Base-by-base conservation (phyloP, 768 basidiomycete genomes). In the Pulveroboletus sp. region DNA sequence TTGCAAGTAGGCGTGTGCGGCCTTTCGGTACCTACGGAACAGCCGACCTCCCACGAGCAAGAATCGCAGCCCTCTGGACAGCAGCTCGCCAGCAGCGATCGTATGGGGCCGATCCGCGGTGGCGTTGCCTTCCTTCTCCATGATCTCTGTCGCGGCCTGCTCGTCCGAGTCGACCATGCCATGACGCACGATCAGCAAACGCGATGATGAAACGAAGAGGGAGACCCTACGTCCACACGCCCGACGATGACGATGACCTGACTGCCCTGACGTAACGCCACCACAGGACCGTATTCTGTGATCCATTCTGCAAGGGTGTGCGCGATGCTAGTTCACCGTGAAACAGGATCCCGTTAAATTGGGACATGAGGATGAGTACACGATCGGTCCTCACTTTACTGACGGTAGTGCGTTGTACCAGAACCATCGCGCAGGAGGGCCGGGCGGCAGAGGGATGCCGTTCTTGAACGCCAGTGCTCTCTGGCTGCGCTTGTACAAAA, bases 71-170 rank as follows among this genome's bases (percentile, higher is more conserved):
- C 77, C 77, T 5, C 80, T 78, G 0, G 76, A 78, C 0, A 83
- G 68, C 0, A 78, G 74, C 45, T 82, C 78, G 2, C 75, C 74
- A 0, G 78, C 80, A 0, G 82, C 73, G 34, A 83, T 78, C 47
- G 69, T 74, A 0, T 56, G 54, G 16, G 81, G 81, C 29, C 81
- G 66, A 58, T 82, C 82, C 0, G 67, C 74, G 11, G 77, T 68
- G 1, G 69, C 60, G 0, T 75, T 73, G 1, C 81, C 80, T 56
- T 81, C 79, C 41, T 77, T 77, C 62, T 83, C 82, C 79, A 83
- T 77, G 41, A 83, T 76, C 8, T 82, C 81, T 0, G 77, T 71
- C 0, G 80, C 79, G 10, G 78, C 80, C 62, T 81, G 43, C 12
- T 6, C 12, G 12, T 29, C 6, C 12, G 12, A 29, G 27, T n/a